Percentiles rank a stretch among this genome's conserved stretches.
Evolutionary conservation across 2,329 filamentous ascomycete genomes (phyloP).

Genomic region (Hymenoscyphus repandus): DNA sequence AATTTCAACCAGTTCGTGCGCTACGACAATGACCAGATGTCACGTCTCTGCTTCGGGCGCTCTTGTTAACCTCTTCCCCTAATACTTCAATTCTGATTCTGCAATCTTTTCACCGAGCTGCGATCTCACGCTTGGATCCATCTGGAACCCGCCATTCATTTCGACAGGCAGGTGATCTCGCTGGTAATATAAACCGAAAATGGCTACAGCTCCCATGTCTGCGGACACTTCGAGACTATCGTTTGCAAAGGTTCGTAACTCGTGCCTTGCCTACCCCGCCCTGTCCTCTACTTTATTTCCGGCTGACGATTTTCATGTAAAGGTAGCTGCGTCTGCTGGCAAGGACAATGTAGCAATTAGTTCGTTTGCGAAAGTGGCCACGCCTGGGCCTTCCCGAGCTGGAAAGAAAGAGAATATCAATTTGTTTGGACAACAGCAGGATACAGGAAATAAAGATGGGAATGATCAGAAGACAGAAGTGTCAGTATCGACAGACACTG

Average conservation of each 20-base stretch:
- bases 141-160: conserved; percentile 30
- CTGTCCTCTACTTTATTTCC: conserved; percentile 9
- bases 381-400: conserved; percentile 28
- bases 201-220: conserved; percentile 43
- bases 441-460: conserved; percentile 4
- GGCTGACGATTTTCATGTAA: conserved; percentile 13
- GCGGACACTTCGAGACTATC: conserved; percentile 55
- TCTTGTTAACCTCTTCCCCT: conserved; percentile 33
- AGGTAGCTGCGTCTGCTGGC: conserved; percentile 46
- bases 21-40: conserved; percentile 34
- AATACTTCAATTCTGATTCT: conserved; percentile 25
- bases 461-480: conserved; percentile 4
- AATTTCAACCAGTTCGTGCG: conserved; percentile 20
- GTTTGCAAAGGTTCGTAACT: conserved; percentile 65
- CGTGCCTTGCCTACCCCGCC: background rate
- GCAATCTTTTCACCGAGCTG: conserved; percentile 27
- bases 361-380: conserved; percentile 28
- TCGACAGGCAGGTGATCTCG: conserved; percentile 15
- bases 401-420: conserved; percentile 24
- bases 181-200: conserved; percentile 25
- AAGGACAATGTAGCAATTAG: conserved; percentile 34
- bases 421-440: conserved; percentile 8
- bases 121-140: conserved; percentile 28
- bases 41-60: conserved; percentile 30
- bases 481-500: conserved; percentile 5